Evolutionary conservation across 2,329 filamentous ascomycete species (phyloP), one percentile per base, ranked within the genome.

Genomic region (Alternaria longipes): DNA sequence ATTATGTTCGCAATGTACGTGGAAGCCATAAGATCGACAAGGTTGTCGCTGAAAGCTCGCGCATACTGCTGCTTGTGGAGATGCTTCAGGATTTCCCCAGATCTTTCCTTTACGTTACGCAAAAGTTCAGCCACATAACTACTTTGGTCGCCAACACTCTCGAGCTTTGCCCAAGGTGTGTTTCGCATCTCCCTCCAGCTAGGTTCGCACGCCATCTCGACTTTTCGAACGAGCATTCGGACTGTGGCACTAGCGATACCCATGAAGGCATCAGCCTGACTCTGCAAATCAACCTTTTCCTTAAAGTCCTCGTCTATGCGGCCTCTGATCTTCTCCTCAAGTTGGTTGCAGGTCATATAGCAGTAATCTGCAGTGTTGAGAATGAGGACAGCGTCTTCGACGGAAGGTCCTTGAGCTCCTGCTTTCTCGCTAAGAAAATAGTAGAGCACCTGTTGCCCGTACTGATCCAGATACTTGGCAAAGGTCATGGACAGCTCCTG

Each of bases 361-460:
- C 95, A 99, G 78, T 98, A 99, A 74, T 99, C 95, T 0, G 95
- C 94, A 1, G 95, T 98, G 76, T 99, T 99, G 49, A 99, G 84
- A 1, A 98, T 93, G 4, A 97, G 83, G 14, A 97, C 86, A 4
- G 91, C 87, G 64, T 97, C 91, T 71, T 97, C 89, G 2, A 95
- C 80, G 1, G 86, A 86, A 2, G 86, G 85, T 3, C 83, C 85
- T 60, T 84, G 82, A 64, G 85, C 71, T 73, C 85, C 78, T 68
- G 84, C 67, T 77, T 88, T 73, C 80, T 91, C 87, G 30, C 85
- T 86, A 18, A 90, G 83, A 62, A 91, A 90, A 65, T 90, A 86
- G 16, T 97, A 85, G 7, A 99, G 84, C 3, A 99, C 93, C 70
- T 97, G 92, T 74, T 98, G 94, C 0, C 94, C 92, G 76, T 99